phyloP scores from a whole-genome alignment of 1,284 basidiomycete species.

The Microstroma glucosiphilum region DNA sequence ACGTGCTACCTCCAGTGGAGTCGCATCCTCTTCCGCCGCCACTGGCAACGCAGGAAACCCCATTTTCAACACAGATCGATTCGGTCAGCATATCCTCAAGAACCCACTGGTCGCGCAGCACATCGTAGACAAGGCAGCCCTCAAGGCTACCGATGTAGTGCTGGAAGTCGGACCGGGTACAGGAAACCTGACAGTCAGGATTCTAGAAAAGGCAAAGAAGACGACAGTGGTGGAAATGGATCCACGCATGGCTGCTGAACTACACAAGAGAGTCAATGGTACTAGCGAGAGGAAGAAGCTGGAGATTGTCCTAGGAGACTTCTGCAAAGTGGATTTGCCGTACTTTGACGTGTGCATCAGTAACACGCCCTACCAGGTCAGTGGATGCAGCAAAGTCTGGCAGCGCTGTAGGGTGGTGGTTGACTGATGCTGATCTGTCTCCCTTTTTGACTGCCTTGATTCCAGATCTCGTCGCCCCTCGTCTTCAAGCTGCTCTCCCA shows the following conservation, averaged over 20 bases:
- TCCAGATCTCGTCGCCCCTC: constrained; percentile 84
- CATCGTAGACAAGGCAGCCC: constrained; percentile 65
- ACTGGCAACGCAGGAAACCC: constrained; percentile 25
- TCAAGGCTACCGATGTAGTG: constrained; percentile 90
- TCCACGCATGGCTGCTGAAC: constrained; percentile 95
- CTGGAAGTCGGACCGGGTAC: constrained; percentile 98
- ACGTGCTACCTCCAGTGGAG: not conserved
- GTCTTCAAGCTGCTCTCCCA: constrained; percentile 95
- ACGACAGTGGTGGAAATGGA: constrained; percentile 96
- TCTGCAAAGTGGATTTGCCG: constrained; percentile 90
- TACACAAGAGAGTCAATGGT: constrained; percentile 94
- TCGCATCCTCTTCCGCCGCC: not conserved
- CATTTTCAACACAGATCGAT: constrained; percentile 71
- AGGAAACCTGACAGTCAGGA: constrained; percentile 89
- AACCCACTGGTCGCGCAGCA: constrained; percentile 80
- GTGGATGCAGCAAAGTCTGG: constrained; percentile 13
- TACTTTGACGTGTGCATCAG: constrained; percentile 99
- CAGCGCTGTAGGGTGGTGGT: too few relatives aligned
- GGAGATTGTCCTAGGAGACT: constrained; percentile 90
- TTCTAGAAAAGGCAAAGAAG: constrained; percentile 87
- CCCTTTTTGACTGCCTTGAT: not conserved
- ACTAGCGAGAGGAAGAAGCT: constrained; percentile 92
- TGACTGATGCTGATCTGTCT: not conserved
- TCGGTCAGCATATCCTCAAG: constrained; percentile 96
- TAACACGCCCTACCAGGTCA: constrained; percentile 89